These are phyloP conservation scores for Trichosporon sp. DNA, from an alignment of 1,284 basidiomycete species.

Conservation along the genomic window DNA sequence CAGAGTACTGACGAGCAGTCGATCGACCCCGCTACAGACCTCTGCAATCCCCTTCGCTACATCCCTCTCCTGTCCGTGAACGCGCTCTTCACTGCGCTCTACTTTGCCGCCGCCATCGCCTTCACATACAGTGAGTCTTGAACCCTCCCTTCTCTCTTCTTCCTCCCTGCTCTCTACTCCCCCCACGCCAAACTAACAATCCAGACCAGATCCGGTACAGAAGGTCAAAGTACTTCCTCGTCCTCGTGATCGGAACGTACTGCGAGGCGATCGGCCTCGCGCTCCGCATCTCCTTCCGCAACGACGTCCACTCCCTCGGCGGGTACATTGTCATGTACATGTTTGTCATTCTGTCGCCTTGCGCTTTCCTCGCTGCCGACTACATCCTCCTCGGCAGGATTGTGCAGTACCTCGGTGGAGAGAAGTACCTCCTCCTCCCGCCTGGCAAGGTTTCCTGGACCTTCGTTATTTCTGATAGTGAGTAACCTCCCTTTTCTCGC, in stretches of 20 bases:
- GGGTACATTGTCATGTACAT: constrained; percentile 32
- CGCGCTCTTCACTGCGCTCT: constrained; percentile 61
- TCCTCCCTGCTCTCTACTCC: not conserved
- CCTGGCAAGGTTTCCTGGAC: constrained; percentile 40
- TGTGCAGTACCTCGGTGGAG: constrained; percentile 61
- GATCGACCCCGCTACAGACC: constrained; percentile 24
- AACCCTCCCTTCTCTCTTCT: not conserved
- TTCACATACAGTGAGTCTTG: constrained; percentile 60
- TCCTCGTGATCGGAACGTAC: constrained; percentile 29
- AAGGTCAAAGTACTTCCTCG: constrained; percentile 29
- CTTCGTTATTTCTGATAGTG: constrained; percentile 61
- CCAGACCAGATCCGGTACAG: constrained; percentile 28
- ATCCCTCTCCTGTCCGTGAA: constrained; percentile 66
- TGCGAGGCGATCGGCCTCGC: constrained; percentile 29
- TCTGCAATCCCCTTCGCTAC: constrained; percentile 60
- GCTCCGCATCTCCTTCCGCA: constrained; percentile 29
- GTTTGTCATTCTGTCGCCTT: constrained; percentile 58
- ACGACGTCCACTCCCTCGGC: constrained; percentile 24
- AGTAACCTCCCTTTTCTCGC: not conserved
- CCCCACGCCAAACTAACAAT: no score
- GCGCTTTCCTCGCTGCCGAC: constrained; percentile 73
- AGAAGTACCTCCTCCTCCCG: constrained; percentile 53
- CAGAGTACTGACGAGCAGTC: not conserved
- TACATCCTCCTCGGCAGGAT: constrained; percentile 70
- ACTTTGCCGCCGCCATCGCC: constrained; percentile 62